These are phyloP conservation scores for Calvatia gigantea DNA, from an alignment of 768 basidiomycete genomes.

Conservation along the genomic window DNA sequence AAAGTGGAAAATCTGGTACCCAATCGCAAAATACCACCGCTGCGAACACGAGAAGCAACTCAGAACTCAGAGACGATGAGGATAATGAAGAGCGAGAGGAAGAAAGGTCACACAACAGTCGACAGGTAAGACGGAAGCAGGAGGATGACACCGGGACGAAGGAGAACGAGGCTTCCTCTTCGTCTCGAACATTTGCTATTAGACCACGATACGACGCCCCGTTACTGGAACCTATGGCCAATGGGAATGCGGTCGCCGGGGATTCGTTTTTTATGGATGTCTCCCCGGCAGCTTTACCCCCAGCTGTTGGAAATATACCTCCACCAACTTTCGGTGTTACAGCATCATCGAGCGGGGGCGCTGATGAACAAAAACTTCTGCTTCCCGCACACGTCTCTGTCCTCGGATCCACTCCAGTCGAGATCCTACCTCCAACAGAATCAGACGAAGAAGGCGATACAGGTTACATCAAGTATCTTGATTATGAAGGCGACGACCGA, in stretches of 20 bases:
- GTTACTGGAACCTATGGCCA: neutral
- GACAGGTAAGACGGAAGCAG: conserved; percentile 12
- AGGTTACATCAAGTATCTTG: conserved; percentile 75
- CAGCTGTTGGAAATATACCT: conserved; percentile 16
- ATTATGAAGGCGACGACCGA: conserved; percentile 58
- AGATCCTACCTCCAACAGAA: conserved; percentile 41
- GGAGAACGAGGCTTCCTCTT: neutral
- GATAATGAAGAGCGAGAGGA: conserved; percentile 15
- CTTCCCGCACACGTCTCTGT: conserved; percentile 72
- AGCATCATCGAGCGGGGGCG: neutral
- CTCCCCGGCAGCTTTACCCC: conserved; percentile 33
- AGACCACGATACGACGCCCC: neutral
- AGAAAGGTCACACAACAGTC: neutral
- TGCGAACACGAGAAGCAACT: conserved; percentile 19
- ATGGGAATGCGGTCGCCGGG: neutral
- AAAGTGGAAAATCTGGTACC: conserved; percentile 22
- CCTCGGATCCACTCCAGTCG: conserved; percentile 40
- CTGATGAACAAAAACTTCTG: conserved; percentile 33
- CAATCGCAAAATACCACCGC: conserved; percentile 12
- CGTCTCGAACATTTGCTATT: neutral
- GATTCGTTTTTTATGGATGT: conserved; percentile 51
- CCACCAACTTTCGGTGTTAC: neutral
- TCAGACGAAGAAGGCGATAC: conserved; percentile 45
- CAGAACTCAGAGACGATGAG: conserved; percentile 14
- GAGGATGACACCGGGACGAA: neutral